Percentiles rank a stretch among this genome's conserved stretches.
Conservation (phyloP, 768 basidiomycete species). For the Leucocoprinus birnbaumii region DNA sequence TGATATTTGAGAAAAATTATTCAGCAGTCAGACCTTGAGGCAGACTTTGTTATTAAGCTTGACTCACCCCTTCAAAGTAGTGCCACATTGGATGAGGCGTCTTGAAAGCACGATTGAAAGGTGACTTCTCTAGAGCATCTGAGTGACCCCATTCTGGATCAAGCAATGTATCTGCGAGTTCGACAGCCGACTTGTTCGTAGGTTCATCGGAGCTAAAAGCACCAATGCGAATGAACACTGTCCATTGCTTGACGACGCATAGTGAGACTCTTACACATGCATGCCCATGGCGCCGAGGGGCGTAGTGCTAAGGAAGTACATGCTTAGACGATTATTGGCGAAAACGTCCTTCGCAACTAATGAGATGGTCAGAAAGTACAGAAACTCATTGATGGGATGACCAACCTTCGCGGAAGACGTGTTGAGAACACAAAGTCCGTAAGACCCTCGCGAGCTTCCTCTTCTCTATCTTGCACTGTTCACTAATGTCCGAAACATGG, state of each 20-base stretch:
- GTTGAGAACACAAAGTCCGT: conserved; percentile 27
- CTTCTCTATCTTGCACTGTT: conserved; percentile 21
- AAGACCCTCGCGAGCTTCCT: conserved; percentile 30
- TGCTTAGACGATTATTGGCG: conserved; percentile 38
- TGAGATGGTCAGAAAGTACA: conserved; percentile 21
- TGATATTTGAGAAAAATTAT: too few relatives aligned
- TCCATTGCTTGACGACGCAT: not conserved
- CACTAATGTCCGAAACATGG: conserved; percentile 22
- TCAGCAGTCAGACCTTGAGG: too few relatives aligned
- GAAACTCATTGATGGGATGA: not conserved
- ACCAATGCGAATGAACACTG: too few relatives aligned
- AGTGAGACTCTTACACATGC: conserved; percentile 17
- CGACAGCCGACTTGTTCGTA: conserved; percentile 16
- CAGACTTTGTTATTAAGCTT: not conserved
- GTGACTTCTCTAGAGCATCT: conserved; percentile 16
- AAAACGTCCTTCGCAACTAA: conserved; percentile 33
- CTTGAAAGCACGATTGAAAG: conserved; percentile 20
- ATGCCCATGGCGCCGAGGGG: conserved; percentile 22
- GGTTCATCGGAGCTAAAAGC: conserved; percentile 17
- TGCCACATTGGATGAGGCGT: conserved; percentile 15
- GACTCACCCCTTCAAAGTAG: conserved; percentile 20
- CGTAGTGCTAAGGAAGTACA: conserved; percentile 24
- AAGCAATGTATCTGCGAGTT: conserved; percentile 29
- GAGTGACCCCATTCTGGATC: conserved; percentile 31
- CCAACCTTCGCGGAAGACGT: conserved; percentile 34